Conservation (phyloP, 2,329 filamentous ascomycete species). For the Rugonectria rugulosa region DNA sequence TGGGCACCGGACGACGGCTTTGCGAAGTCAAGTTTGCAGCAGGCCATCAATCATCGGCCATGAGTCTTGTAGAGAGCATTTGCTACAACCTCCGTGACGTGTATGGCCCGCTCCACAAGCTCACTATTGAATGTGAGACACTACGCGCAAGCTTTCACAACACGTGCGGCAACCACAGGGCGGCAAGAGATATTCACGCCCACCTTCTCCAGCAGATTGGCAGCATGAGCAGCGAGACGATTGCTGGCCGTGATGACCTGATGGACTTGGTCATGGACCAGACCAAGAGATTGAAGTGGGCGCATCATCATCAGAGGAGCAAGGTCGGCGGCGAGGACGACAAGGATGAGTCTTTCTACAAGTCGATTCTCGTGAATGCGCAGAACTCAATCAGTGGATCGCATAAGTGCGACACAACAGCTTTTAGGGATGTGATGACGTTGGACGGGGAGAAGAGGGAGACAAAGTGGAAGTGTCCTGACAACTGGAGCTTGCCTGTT, state of each 20-base stretch:
- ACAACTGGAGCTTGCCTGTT: constrained; percentile 16
- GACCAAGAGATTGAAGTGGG: constrained; percentile 17
- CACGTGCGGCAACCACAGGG: constrained; percentile 18
- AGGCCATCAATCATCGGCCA: constrained; percentile 10
- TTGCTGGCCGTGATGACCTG: constrained; percentile 4
- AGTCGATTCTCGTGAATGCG: constrained; percentile 5
- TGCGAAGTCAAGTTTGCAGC: constrained; percentile 22
- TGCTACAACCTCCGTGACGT: constrained; percentile 23
- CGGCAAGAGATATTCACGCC: constrained; percentile 15
- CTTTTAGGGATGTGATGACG: neutral
- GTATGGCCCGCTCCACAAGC: constrained; percentile 4
- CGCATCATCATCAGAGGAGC: neutral
- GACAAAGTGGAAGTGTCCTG: constrained; percentile 13
- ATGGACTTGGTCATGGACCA: constrained; percentile 9
- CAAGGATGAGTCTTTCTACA: constrained; percentile 19
- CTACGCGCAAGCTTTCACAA: constrained; percentile 22
- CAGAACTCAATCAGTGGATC: neutral
- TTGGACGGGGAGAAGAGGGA: constrained; percentile 5
- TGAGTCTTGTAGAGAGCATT: constrained; percentile 19
- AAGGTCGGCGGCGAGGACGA: constrained; percentile 4
- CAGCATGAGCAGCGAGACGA: constrained; percentile 3
- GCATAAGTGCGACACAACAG: neutral
- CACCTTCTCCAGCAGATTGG: constrained; percentile 16
- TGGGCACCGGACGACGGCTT: constrained; percentile 13
- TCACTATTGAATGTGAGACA: constrained; percentile 19